Conservation (phyloP, 2,329 filamentous ascomycete genomes). For the Pseudogymnoascus sp. region DNA sequence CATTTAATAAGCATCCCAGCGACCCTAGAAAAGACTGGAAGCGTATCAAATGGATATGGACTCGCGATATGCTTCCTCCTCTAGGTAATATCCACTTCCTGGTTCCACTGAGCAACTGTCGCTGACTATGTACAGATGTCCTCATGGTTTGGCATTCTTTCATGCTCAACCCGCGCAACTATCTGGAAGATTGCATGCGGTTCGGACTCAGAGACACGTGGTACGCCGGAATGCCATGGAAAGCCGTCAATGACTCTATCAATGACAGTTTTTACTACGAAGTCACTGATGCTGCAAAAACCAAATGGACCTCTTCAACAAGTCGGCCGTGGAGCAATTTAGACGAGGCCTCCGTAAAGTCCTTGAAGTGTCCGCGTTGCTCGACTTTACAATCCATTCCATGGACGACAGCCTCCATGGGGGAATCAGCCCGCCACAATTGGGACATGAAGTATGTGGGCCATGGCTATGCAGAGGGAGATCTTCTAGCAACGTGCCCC, state of each 20-base stretch:
- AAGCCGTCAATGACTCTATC: conserved; percentile 50
- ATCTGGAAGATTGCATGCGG: conserved; percentile 66
- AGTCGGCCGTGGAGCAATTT: conserved; percentile 54
- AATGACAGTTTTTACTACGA: conserved; percentile 53
- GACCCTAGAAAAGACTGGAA: neutral
- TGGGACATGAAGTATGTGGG: conserved; percentile 38
- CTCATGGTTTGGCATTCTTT: conserved; percentile 76
- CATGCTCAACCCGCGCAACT: conserved; percentile 70
- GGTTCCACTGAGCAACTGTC: neutral
- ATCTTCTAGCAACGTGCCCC: conserved; percentile 46
- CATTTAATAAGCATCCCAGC: neutral
- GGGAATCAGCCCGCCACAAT: conserved; percentile 27
- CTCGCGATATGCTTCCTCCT: conserved; percentile 46
- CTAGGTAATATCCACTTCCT: conserved; percentile 41
- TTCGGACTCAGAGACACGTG: conserved; percentile 50
- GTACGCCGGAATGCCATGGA: conserved; percentile 62
- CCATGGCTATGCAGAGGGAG: conserved; percentile 54
- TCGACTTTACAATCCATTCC: conserved; percentile 37
- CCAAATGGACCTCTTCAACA: conserved; percentile 43
- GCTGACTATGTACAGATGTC: conserved; percentile 47
- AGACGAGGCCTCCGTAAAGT: conserved; percentile 44
- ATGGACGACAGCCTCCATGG: conserved; percentile 52
- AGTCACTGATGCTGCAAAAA: conserved; percentile 39
- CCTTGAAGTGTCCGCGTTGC: conserved; percentile 53
- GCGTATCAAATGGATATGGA: conserved; percentile 31